Conservation (phyloP, 371 early-diverging fungal species). For the Mucor circinelloides region DNA sequence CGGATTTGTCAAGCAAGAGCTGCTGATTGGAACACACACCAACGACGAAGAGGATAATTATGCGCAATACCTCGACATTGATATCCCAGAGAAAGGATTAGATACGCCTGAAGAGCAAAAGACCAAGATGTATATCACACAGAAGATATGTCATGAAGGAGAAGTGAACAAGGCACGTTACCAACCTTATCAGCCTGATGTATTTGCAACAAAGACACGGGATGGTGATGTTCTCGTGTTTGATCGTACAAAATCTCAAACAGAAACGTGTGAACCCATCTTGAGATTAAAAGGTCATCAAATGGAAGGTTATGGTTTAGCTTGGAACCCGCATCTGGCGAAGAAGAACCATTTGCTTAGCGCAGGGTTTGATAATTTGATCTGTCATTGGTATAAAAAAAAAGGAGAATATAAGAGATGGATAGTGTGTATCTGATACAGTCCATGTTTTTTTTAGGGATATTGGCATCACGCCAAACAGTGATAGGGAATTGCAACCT, state of each 20-base stretch:
- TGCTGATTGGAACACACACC: conserved; percentile 96
- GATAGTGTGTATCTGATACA: no score
- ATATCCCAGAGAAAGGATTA: conserved; percentile 67
- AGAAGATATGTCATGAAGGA: conserved; percentile 91
- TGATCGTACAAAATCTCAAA: conserved; percentile 81
- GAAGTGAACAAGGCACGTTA: conserved; percentile 96
- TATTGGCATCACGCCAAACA: conserved; percentile 28
- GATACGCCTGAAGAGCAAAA: conserved; percentile 45
- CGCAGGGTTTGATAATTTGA: conserved; percentile 85
- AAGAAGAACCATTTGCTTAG: conserved; percentile 72
- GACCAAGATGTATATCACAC: conserved; percentile 56
- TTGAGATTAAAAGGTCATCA: conserved; percentile 88
- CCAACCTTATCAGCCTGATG: conserved; percentile 90
- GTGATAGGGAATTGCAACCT: conserved; percentile 74
- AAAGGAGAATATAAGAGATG: no score
- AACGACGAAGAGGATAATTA: conserved; percentile 94
- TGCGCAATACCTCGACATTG: conserved; percentile 87
- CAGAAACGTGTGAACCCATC: conserved; percentile 75
- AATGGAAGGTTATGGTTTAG: conserved; percentile 90
- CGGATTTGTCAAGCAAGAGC: conserved; percentile 74
- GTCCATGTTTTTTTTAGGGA: conserved; percentile 30
- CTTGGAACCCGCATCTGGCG: conserved; percentile 67
- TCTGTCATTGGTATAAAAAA: conserved; percentile 82
- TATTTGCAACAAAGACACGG: conserved; percentile 95
- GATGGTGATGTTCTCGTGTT: conserved; percentile 92